phyloP scores from a whole-genome alignment of 108 stramenopile species.

The Nitzschia sp. region DNA sequence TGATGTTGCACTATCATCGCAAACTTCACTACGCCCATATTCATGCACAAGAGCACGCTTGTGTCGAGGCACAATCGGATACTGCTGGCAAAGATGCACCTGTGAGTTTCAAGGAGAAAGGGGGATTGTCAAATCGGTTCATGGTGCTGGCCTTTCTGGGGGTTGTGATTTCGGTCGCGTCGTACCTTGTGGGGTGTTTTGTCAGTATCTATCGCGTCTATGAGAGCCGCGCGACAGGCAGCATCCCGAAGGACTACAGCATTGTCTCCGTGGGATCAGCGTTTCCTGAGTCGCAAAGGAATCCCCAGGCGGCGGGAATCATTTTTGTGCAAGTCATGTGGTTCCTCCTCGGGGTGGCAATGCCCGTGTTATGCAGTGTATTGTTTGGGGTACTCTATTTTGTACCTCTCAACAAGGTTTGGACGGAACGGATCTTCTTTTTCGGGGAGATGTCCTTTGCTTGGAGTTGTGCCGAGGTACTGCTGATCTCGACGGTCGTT shows the following conservation, averaged over 20 bases:
- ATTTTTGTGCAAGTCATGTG: constrained; percentile 66
- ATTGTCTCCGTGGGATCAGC: constrained; percentile 64
- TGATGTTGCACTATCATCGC: constrained; percentile 71
- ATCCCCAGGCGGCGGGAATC: constrained; percentile 51
- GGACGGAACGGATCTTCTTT: constrained; percentile 57
- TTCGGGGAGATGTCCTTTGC: constrained; percentile 71
- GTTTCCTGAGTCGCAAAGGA: constrained; percentile 51
- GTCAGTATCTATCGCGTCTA: constrained; percentile 60
- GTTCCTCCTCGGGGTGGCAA: constrained; percentile 71
- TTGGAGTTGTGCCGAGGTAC: constrained; percentile 80
- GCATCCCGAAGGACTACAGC: constrained; percentile 52
- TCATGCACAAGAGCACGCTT: not conserved
- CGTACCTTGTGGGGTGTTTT: constrained; percentile 45
- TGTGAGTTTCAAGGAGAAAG: constrained; percentile 44
- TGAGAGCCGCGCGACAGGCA: constrained; percentile 60
- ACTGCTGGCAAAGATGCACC: constrained; percentile 20
- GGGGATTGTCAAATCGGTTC: constrained; percentile 39
- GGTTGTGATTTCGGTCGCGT: constrained; percentile 28
- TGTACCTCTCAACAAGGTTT: constrained; percentile 46
- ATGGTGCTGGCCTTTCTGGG: constrained; percentile 29
- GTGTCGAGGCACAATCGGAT: not conserved
- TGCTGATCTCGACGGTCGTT: constrained; percentile 44
- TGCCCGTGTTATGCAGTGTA: constrained; percentile 66
- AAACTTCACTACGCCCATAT: constrained; percentile 33
- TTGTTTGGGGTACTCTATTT: constrained; percentile 58